A percentile compares a stretch with the other conserved stretches of the same genome.
phyloP scores from a whole-genome alignment of 108 stramenopile species.

The Skeletonema costatum region DNA sequence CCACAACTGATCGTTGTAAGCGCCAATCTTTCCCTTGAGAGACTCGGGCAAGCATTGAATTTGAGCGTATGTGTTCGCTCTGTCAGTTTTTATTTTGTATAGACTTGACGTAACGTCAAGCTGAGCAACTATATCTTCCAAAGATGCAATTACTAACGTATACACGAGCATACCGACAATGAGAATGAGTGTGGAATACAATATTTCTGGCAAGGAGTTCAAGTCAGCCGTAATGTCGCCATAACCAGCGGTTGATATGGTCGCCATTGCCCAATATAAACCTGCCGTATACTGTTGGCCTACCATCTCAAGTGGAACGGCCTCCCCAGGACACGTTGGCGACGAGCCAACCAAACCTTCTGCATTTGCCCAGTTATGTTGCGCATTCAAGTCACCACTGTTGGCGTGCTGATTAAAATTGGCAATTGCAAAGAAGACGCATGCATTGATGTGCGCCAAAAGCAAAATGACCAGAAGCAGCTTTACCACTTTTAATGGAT shows the following conservation, averaged over 20 bases:
- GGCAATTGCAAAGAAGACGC: constrained; percentile 50
- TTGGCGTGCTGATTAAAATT: constrained; percentile 44
- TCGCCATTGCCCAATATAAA: constrained; percentile 66
- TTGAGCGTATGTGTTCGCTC: constrained; percentile 26
- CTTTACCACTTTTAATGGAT: constrained; percentile 42
- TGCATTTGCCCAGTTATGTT: constrained; percentile 32
- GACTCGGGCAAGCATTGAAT: constrained; percentile 36
- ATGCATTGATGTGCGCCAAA: constrained; percentile 44
- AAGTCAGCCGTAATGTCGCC: constrained; percentile 54
- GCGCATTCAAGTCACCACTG: constrained; percentile 6
- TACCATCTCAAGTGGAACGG: constrained; percentile 6
- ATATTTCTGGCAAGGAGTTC: constrained; percentile 44
- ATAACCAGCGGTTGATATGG: constrained; percentile 65
- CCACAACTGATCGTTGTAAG: constrained; percentile 58
- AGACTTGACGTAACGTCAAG: constrained; percentile 63
- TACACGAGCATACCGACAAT: constrained; percentile 55
- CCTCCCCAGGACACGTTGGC: constrained; percentile 33
- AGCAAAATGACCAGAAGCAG: constrained; percentile 42
- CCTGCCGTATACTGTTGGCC: constrained; percentile 46
- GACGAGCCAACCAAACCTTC: constrained; percentile 23
- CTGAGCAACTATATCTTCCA: constrained; percentile 71
- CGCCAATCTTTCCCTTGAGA: constrained; percentile 30
- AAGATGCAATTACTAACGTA: constrained; percentile 50
- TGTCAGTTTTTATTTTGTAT: constrained; percentile 54
- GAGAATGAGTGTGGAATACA: constrained; percentile 50